phyloP scores from a whole-genome alignment of 116 monocot species.

The Cymodocea nodosa region DNA sequence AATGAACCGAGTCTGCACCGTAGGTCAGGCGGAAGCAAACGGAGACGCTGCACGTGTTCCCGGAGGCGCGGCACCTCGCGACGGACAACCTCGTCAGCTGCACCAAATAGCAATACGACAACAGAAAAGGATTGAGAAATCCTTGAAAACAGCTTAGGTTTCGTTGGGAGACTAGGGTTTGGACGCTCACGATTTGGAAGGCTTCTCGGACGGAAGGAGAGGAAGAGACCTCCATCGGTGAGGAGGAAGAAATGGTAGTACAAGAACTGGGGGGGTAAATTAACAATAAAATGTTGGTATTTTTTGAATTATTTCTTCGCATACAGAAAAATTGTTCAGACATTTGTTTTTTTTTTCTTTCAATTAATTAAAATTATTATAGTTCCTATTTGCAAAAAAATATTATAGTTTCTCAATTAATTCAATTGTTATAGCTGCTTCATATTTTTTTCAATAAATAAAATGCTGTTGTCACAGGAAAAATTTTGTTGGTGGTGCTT shows the following conservation, averaged over 20 bases:
- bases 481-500: too few relatives aligned
- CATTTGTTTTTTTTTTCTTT: too few relatives aligned
- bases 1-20: slow-evolving; percentile 18
- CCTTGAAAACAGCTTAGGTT: background rate
- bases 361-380: too few relatives aligned
- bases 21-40: slow-evolving; percentile 30
- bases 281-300: too few relatives aligned
- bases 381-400: too few relatives aligned
- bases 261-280: background rate
- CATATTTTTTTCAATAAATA: too few relatives aligned
- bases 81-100: slow-evolving; percentile 51
- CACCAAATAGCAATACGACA: background rate
- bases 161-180: too few relatives aligned
- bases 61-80: slow-evolving; percentile 59
- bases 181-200: background rate
- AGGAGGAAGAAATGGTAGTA: background rate
- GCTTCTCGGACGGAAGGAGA: background rate
- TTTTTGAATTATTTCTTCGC: too few relatives aligned
- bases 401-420: too few relatives aligned
- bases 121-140: background rate
- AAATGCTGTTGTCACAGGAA: too few relatives aligned
- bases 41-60: slow-evolving; percentile 50
- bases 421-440: too few relatives aligned
- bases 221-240: background rate
- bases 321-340: too few relatives aligned